These are phyloP conservation scores for Leishmania gerbilli DNA, from an alignment of 208 protist genomes.

Conservation along the genomic window DNA sequence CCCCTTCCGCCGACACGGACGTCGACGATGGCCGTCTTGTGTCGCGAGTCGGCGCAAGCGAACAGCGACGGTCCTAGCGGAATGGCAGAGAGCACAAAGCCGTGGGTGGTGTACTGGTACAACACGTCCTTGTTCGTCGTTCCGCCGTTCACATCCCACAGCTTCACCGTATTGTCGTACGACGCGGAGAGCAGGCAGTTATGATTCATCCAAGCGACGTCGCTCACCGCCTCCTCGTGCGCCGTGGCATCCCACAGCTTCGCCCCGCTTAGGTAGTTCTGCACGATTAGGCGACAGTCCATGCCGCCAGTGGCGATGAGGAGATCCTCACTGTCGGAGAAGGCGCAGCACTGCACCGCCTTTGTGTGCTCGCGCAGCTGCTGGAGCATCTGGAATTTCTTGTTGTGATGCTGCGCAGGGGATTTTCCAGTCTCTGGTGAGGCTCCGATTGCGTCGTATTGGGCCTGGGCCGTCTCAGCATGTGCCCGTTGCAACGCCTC, in stretches of 20 bases:
- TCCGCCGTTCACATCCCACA: constrained; percentile 78
- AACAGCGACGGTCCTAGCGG: constrained; percentile 78
- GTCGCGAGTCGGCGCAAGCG: constrained; percentile 76
- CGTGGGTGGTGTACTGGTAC: constrained; percentile 63
- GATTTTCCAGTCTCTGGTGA: constrained; percentile 21
- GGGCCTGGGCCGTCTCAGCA: constrained; percentile 31
- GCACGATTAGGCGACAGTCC: constrained; percentile 78
- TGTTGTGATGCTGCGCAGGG: constrained; percentile 26
- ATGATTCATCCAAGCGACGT: constrained; percentile 82
- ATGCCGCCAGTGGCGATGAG: constrained; percentile 77
- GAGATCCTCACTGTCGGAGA: constrained; percentile 62
- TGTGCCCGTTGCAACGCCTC: constrained; percentile 45
- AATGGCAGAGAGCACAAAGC: constrained; percentile 76
- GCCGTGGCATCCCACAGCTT: constrained; percentile 63
- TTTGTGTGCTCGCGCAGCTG: constrained; percentile 82
- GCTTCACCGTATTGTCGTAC: constrained; percentile 84
- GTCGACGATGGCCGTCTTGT: constrained; percentile 77
- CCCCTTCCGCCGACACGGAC: constrained; percentile 40
- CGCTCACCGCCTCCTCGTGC: constrained; percentile 78
- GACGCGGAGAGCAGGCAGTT: constrained; percentile 75
- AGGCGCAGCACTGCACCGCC: constrained; percentile 79
- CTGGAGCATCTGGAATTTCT: constrained; percentile 65
- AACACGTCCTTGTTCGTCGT: constrained; percentile 35
- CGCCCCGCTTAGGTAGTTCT: constrained; percentile 78
- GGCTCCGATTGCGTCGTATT: constrained; percentile 21